Conservation (phyloP, 805 yeast species). For the Vanderwaltozyma yarrowii region DNA sequence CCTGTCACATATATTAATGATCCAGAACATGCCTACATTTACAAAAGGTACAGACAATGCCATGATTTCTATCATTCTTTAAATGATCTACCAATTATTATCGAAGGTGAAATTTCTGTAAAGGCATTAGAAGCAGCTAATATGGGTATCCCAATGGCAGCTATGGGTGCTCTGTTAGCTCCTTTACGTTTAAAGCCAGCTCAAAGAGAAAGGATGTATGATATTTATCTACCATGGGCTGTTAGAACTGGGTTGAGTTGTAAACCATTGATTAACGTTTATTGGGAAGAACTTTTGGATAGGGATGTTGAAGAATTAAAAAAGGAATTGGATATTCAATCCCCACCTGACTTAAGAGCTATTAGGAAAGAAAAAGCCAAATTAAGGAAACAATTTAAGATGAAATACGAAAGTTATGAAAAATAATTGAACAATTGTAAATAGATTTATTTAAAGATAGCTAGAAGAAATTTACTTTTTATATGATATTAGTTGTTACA, state of each 20-base stretch:
- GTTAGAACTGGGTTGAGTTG: constrained; percentile 58
- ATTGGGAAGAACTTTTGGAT: constrained; percentile 81
- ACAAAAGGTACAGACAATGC: constrained; percentile 89
- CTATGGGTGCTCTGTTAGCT: constrained; percentile 82
- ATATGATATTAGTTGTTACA: no score
- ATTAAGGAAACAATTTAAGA: constrained; percentile 16
- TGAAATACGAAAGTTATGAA: constrained; percentile 14
- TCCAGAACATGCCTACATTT: constrained; percentile 85
- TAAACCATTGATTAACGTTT: constrained; percentile 73
- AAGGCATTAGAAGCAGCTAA: constrained; percentile 89
- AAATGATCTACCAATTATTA: constrained; percentile 77
- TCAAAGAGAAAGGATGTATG: constrained; percentile 54
- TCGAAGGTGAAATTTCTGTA: constrained; percentile 95
- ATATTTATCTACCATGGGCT: constrained; percentile 85
- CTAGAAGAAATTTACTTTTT: no score
- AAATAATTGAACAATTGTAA: background rate
- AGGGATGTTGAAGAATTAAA: constrained; percentile 66
- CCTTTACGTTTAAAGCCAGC: constrained; percentile 61
- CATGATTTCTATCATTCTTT: constrained; percentile 95
- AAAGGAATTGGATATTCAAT: constrained; percentile 56
- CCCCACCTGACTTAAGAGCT: constrained; percentile 69
- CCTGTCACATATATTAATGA: constrained; percentile 82
- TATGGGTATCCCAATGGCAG: constrained; percentile 91
- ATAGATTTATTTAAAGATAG: no score
- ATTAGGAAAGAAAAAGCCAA: constrained; percentile 36